Percentiles rank a stretch among this genome's conserved stretches.
Evolutionary conservation across 345 rosid genomes (phyloP).

Genomic region (Brassica rapa): DNA sequence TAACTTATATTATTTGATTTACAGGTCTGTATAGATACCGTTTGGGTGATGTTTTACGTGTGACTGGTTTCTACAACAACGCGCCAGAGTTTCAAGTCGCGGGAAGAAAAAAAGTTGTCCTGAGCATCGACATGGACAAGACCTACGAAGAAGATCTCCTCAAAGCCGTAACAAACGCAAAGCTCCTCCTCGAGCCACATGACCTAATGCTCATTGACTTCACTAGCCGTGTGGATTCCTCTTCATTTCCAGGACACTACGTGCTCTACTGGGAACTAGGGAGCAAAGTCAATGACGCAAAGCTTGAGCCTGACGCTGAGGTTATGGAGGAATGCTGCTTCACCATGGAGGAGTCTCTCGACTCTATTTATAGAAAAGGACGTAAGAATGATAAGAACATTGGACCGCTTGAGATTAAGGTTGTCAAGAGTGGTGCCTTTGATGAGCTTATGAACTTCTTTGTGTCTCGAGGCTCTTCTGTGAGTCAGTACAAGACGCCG

Average conservation of each 20-base stretch:
- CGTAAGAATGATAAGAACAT: slow-evolving; percentile 67
- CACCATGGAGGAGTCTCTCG: slow-evolving; percentile 67
- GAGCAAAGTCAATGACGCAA: slow-evolving; percentile 23
- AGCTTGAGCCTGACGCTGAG: slow-evolving; percentile 36
- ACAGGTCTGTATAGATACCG: slow-evolving; percentile 79
- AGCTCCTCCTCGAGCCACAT: slow-evolving; percentile 55
- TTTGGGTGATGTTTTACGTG: slow-evolving; percentile 78
- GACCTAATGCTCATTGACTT: slow-evolving; percentile 70
- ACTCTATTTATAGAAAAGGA: slow-evolving; percentile 68
- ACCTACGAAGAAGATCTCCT: slow-evolving; percentile 84
- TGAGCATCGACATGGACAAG: slow-evolving; percentile 82
- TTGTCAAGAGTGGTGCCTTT: slow-evolving; percentile 68
- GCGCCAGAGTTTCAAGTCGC: slow-evolving; percentile 79
- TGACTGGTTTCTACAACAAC: slow-evolving; percentile 68
- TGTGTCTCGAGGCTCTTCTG: slow-evolving; percentile 73
- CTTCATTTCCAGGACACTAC: slow-evolving; percentile 83
- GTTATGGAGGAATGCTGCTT: slow-evolving; percentile 77
- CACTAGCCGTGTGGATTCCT: slow-evolving; percentile 72
- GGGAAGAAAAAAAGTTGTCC: slow-evolving; percentile 66
- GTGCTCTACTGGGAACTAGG: slow-evolving; percentile 81
- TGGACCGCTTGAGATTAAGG: slow-evolving; percentile 78
- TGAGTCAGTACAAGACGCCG: slow-evolving; percentile 90
- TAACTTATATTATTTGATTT: neutral
- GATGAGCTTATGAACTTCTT: slow-evolving; percentile 82
- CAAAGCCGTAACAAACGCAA: slow-evolving; percentile 67